Evolutionary conservation across 352 stramenopile genomes (phyloP).

Genomic region (Pythium dissimile): DNA sequence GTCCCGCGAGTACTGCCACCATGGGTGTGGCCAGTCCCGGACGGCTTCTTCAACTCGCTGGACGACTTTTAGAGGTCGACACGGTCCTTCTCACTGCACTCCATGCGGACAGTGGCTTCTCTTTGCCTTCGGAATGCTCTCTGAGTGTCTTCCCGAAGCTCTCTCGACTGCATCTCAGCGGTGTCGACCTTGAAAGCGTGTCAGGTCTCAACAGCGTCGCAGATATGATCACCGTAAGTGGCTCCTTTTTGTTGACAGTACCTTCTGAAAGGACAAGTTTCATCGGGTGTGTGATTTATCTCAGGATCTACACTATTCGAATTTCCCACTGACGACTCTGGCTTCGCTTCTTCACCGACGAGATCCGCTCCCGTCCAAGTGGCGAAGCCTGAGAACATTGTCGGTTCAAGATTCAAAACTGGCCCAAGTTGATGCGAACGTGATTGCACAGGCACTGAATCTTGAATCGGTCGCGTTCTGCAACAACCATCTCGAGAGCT

Average conservation of each 20-base stretch:
- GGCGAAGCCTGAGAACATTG: slow-evolving; percentile 1
- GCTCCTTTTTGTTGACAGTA: too few relatives aligned
- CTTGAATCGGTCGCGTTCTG: background rate
- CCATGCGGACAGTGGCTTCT: background rate
- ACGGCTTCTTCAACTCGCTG: slow-evolving; percentile 10
- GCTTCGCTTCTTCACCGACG: background rate
- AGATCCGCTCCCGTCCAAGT: background rate
- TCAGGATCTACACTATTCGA: slow-evolving; percentile 6
- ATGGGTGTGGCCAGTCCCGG: slow-evolving; percentile 9
- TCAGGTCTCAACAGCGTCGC: background rate
- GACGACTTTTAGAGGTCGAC: slow-evolving; percentile 7
- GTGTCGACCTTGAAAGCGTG: background rate
- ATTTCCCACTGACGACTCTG: background rate
- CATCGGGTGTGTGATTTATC: background rate
- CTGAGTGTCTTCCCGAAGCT: slow-evolving; percentile 7
- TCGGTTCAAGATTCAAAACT: background rate
- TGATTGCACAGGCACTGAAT: background rate
- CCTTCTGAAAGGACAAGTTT: too few relatives aligned
- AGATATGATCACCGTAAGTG: background rate
- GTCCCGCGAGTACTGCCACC: background rate
- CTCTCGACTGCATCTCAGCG: background rate
- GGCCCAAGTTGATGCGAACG: background rate
- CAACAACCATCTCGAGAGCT: background rate
- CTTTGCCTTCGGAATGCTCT: slow-evolving; percentile 7
- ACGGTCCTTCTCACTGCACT: slow-evolving; percentile 1